Evolutionary conservation across 306 rosid species (phyloP).

Genomic region (Pterocarpus macrocarpus): DNA sequence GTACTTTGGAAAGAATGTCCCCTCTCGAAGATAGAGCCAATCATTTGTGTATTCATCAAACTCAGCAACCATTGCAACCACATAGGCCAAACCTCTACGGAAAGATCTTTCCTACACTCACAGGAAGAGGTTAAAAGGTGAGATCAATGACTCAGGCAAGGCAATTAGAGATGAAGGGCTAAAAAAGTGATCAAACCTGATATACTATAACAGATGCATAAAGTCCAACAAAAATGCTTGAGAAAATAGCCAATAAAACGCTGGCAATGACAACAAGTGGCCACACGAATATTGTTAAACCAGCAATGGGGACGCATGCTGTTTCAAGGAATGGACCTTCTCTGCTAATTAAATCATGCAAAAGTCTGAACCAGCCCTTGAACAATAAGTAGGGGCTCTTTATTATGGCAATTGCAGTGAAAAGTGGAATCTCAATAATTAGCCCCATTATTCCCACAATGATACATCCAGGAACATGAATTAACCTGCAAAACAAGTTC

Average conservation of each 20-base stretch:
- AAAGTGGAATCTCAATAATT: constrained; percentile 70
- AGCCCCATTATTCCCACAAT: constrained; percentile 71
- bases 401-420: constrained; percentile 70
- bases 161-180: constrained; percentile 20
- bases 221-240: constrained; percentile 77
- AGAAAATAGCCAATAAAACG: constrained; percentile 66
- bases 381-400: constrained; percentile 83
- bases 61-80: constrained; percentile 90
- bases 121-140: constrained; percentile 31
- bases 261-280: constrained; percentile 82
- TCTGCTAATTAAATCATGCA: constrained; percentile 77
- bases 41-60: constrained; percentile 91
- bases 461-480: constrained; percentile 80
- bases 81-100: constrained; percentile 74
- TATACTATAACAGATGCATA: constrained; percentile 77
- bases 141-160: constrained; percentile 42
- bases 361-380: constrained; percentile 80
- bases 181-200: constrained; percentile 65
- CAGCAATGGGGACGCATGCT: constrained; percentile 90
- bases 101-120: constrained; percentile 82
- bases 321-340: constrained; percentile 95
- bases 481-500: constrained; percentile 63
- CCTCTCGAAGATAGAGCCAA: constrained; percentile 90
- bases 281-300: constrained; percentile 86
- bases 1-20: constrained; percentile 81